Evolutionary conservation across 345 rosid genomes (phyloP).

Genomic region (Alliaria petiolata): DNA sequence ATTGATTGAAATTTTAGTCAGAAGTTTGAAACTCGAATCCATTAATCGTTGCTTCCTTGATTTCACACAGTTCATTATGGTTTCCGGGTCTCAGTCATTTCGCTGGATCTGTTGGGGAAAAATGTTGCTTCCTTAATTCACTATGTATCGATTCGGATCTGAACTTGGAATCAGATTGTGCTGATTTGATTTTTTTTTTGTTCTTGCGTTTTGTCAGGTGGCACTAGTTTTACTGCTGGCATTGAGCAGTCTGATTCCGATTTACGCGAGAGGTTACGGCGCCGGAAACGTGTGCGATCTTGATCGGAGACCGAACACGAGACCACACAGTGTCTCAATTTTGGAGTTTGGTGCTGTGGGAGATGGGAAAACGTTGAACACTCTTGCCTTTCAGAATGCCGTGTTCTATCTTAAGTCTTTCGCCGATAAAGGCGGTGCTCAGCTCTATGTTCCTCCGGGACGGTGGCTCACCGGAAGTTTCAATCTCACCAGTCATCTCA

Average conservation of each 20-base stretch:
- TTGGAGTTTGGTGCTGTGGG: constrained; percentile 52
- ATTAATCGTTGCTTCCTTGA: background rate
- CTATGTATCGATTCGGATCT: background rate
- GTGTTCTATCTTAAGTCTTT: constrained; percentile 43
- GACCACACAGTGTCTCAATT: constrained; percentile 41
- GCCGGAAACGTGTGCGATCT: constrained; percentile 23
- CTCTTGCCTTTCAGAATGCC: constrained; percentile 49
- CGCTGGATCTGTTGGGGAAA: background rate
- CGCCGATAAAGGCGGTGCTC: constrained; percentile 50
- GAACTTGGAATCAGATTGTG: background rate
- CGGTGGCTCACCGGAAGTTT: constrained; percentile 54
- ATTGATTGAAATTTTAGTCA: background rate
- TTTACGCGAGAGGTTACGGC: background rate
- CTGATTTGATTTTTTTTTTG: background rate
- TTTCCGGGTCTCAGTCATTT: constrained; percentile 6
- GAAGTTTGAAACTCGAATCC: background rate
- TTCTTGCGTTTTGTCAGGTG: background rate
- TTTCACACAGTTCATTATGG: background rate
- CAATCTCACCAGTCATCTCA: constrained; percentile 48
- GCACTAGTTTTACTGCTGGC: constrained; percentile 18
- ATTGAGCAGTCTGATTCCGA: constrained; percentile 18
- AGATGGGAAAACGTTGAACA: constrained; percentile 50
- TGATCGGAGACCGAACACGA: constrained; percentile 13
- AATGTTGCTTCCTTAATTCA: background rate
- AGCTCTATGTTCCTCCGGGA: constrained; percentile 49